Evolutionary conservation across 225 moss, liverwort and hornwort genomes (phyloP).

Genomic region (Marchantia polymorpha): DNA sequence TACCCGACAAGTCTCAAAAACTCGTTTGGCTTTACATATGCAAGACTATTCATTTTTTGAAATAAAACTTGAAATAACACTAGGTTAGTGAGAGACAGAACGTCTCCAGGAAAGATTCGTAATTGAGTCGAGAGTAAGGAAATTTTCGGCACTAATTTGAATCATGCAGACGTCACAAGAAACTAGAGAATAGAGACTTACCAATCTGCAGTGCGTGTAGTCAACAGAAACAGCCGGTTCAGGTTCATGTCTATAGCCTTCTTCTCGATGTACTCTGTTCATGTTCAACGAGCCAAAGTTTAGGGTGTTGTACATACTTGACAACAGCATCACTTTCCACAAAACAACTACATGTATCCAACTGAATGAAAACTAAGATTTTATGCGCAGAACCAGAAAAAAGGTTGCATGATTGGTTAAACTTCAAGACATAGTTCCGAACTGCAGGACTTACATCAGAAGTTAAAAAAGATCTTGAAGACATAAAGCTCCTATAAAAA

Average conservation of each 20-base stretch:
- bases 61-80: background rate
- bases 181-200: slow-evolving; percentile 9
- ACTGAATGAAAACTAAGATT: background rate
- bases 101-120: background rate
- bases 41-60: background rate
- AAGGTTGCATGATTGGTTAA: background rate
- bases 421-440: background rate
- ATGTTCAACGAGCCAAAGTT: background rate
- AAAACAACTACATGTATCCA: background rate
- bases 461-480: no score
- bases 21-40: no score
- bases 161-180: background rate
- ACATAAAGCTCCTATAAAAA: background rate
- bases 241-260: slow-evolving; percentile 66
- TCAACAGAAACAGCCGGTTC: slow-evolving; percentile 66
- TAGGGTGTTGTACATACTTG: no score
- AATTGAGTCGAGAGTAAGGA: background rate
- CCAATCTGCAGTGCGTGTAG: slow-evolving; percentile 92
- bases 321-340: background rate
- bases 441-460: background rate
- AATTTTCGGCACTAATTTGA: background rate
- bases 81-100: background rate
- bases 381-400: background rate
- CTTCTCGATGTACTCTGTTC: slow-evolving; percentile 71
- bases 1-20: no score